These are phyloP conservation scores for Elsinoe necatrix DNA, from an alignment of 2,329 filamentous ascomycete genomes.

Conservation along the genomic window DNA sequence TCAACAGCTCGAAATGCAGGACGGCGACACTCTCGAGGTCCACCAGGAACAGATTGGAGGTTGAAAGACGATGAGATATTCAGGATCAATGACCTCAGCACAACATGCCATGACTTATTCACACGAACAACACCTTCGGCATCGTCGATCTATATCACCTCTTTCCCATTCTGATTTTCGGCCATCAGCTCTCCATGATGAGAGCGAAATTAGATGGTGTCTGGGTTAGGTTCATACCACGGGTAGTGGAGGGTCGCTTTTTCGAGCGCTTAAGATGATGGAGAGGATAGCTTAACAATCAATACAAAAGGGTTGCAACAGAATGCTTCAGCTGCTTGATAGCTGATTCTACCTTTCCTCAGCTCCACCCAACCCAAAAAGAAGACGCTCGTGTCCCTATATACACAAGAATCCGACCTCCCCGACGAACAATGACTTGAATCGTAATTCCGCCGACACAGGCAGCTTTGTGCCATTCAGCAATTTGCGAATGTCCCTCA, in stretches of 20 bases:
- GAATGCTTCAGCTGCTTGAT: too few relatives aligned
- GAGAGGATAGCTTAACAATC: neutral
- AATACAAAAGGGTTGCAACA: neutral
- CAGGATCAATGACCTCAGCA: neutral
- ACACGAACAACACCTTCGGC: neutral
- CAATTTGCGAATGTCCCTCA: too few relatives aligned
- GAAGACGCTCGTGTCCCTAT: neutral
- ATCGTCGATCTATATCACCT: neutral
- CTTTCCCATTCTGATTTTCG: neutral
- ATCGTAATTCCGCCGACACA: too few relatives aligned
- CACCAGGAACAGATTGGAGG: constrained; percentile 98
- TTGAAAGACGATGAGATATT: constrained; percentile 20
- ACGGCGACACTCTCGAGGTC: constrained; percentile 92
- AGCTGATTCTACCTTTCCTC: too few relatives aligned
- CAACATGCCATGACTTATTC: neutral
- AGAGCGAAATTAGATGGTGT: neutral
- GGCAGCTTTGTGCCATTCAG: too few relatives aligned
- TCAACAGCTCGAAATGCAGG: constrained; percentile 82
- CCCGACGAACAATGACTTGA: too few relatives aligned
- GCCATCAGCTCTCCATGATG: neutral
- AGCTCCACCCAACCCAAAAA: too few relatives aligned
- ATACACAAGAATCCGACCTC: neutral
- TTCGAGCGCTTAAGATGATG: neutral
- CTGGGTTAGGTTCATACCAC: neutral
- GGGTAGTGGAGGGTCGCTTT: neutral